Percentiles rank a stretch among this genome's conserved stretches.
phyloP scores from a whole-genome alignment of 306 rosid genomes.

The Malus orientalis region DNA sequence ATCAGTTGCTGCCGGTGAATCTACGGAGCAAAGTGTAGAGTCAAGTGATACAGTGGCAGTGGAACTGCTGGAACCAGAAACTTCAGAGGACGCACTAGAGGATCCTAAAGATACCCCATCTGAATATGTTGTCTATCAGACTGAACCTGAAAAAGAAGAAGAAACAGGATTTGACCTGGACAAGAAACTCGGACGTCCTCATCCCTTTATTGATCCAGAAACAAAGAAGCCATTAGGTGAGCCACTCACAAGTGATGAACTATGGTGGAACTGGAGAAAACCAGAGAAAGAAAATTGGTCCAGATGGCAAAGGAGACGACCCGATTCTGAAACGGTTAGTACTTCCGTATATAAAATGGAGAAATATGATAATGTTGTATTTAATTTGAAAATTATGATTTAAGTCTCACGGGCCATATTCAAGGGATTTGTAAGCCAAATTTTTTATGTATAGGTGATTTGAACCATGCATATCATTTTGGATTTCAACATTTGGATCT shows the following conservation, averaged over 20 bases:
- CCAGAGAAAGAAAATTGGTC: conserved; percentile 94
- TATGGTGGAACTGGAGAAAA: conserved; percentile 97
- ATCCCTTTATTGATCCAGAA: conserved; percentile 73
- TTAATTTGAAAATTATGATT: not conserved
- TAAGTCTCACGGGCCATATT: not conserved
- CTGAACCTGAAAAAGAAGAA: conserved; percentile 57
- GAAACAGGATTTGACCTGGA: conserved; percentile 55
- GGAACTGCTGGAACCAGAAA: conserved; percentile 22
- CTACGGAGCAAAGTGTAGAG: conserved; percentile 27
- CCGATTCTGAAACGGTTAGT: conserved; percentile 91
- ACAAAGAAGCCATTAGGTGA: conserved; percentile 62
- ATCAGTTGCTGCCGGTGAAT: conserved; percentile 28
- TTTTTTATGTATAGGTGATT: not conserved
- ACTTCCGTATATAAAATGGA: not conserved
- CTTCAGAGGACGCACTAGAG: conserved; percentile 40
- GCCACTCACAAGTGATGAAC: conserved; percentile 59
- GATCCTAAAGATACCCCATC: conserved; percentile 51
- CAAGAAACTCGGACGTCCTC: conserved; percentile 77
- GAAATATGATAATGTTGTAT: not conserved
- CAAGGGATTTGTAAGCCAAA: not conserved
- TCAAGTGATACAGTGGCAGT: conserved; percentile 22
- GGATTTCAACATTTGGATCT: not conserved
- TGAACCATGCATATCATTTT: not conserved
- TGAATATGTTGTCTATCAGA: conserved; percentile 72
- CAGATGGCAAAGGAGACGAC: conserved; percentile 95